Conservation (phyloP, 768 basidiomycete genomes). For the Pleurotus platypus region DNA sequence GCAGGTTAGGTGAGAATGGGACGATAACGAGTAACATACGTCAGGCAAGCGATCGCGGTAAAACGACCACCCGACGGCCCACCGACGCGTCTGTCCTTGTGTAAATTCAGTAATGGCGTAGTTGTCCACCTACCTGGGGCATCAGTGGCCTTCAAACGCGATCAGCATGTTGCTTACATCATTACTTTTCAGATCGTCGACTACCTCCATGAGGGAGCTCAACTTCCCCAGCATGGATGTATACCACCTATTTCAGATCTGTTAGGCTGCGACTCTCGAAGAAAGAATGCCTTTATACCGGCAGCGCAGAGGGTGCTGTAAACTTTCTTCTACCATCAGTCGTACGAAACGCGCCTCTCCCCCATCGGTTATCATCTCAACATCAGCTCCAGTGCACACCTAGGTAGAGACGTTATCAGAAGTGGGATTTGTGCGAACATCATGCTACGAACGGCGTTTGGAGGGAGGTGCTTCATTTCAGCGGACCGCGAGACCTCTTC, state of each 20-base stretch:
- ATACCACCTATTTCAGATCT: constrained; percentile 63
- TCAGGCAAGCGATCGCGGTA: constrained; percentile 65
- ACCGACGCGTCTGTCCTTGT: constrained; percentile 88
- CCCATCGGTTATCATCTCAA: constrained; percentile 87
- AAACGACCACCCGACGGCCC: constrained; percentile 90
- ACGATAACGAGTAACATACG: constrained; percentile 40
- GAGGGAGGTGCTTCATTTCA: constrained; percentile 57
- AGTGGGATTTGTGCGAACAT: not conserved
- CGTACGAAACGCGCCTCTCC: constrained; percentile 81
- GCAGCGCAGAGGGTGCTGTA: constrained; percentile 45
- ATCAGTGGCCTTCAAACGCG: too few species aligned
- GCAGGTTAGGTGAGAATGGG: not conserved
- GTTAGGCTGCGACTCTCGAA: too few species aligned
- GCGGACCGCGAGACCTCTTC: constrained; percentile 64
- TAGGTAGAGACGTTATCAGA: constrained; percentile 20
- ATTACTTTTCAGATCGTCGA: constrained; percentile 44
- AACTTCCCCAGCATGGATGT: constrained; percentile 91
- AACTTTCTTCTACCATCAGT: constrained; percentile 75
- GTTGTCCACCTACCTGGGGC: constrained; percentile 63
- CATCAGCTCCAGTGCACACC: constrained; percentile 83
- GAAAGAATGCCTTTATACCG: constrained; percentile 42
- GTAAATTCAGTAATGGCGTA: constrained; percentile 82
- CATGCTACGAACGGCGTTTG: constrained; percentile 61
- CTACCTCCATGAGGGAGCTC: constrained; percentile 64
- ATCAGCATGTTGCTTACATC: constrained; percentile 20